phyloP scores from a whole-genome alignment of 352 stramenopile genomes.

The Globisporangium sylvaticum region DNA sequence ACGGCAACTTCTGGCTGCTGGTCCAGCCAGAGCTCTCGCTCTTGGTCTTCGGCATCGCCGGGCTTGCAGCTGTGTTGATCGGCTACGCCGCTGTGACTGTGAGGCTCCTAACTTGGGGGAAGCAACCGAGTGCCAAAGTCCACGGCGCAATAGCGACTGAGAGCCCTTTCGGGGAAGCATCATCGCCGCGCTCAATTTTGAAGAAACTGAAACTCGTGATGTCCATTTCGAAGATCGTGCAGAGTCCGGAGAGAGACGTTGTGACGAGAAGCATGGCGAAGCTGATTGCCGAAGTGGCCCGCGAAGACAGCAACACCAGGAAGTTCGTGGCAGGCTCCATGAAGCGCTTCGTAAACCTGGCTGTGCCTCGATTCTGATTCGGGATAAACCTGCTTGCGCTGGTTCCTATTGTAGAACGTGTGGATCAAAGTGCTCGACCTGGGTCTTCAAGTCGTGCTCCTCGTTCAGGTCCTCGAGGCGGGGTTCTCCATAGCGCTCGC shows the following conservation, averaged over 20 bases:
- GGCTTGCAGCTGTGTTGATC: slow-evolving; percentile 17
- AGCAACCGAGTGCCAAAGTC: background rate
- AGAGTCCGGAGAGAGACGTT: background rate
- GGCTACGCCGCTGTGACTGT: slow-evolving; percentile 22
- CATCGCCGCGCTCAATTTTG: background rate
- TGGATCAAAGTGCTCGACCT: slow-evolving; percentile 1
- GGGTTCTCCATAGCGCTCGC: background rate
- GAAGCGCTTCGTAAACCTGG: background rate
- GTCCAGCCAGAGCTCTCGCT: slow-evolving; percentile 20
- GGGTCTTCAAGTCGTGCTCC: background rate
- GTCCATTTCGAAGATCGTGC: background rate
- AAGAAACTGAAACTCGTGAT: background rate
- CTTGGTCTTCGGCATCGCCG: slow-evolving; percentile 16
- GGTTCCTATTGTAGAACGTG: no score
- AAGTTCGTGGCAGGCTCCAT: background rate
- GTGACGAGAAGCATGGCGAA: background rate
- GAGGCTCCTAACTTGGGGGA: background rate
- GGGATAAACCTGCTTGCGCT: no score
- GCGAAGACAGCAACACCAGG: background rate
- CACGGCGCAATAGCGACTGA: background rate
- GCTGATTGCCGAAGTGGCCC: background rate
- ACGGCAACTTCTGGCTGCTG: slow-evolving; percentile 39
- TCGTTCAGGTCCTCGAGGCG: background rate
- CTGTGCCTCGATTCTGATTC: no score
- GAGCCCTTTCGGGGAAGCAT: background rate